Evolutionary conservation across 352 stramenopile genomes (phyloP), one percentile per base, ranked within the genome.

Genomic region (Globisporangium canariense): DNA sequence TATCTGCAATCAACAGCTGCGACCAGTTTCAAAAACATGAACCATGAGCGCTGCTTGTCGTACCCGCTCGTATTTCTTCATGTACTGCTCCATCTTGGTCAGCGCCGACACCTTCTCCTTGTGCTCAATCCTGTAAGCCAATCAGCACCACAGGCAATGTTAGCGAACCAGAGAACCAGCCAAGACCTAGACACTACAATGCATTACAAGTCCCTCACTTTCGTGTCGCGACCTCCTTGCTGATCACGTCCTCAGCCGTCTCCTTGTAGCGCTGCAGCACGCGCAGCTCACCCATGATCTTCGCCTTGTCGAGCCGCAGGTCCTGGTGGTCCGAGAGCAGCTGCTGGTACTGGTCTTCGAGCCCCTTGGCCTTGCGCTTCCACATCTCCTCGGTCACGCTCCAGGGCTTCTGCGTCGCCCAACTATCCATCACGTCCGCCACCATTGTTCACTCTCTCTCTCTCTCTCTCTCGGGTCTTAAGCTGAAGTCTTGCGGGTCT

Each of bases 231-330:
- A 81, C 65, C 47, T 87, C 78, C 36, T 79, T 84, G 56, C 56
- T 78, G 56, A 89, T 83, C 20, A 83, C 79, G 60, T 89, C 80
- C 28, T 90, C 81, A 13, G 79, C 75, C 7, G 74, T 88, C 67
- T 90, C 81, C 60, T 90, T 90, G 75, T 87, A 88, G 18, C 81
- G 79, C 60, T 89, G 78, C 8, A 90, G 66, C n/a, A 88, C 81
- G 51, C 79, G 78, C 55, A 89, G 49, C 57, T 90, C 79, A 18
- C 78, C 81, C 56, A 79, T 78, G 60, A 87, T 80, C 57, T 89
- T 89, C 51, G 81, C 79, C 14, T 86, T 88, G 10, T 86, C 79
- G 8, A 90, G 71, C 0, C 81, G 79, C 58, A 90, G 71, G 51
- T 90, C 81, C 36, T 90, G 79, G 66, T 89, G 81, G 25, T 90